Conservation (phyloP, 345 rosid genomes). For the Luvunga scandens region DNA sequence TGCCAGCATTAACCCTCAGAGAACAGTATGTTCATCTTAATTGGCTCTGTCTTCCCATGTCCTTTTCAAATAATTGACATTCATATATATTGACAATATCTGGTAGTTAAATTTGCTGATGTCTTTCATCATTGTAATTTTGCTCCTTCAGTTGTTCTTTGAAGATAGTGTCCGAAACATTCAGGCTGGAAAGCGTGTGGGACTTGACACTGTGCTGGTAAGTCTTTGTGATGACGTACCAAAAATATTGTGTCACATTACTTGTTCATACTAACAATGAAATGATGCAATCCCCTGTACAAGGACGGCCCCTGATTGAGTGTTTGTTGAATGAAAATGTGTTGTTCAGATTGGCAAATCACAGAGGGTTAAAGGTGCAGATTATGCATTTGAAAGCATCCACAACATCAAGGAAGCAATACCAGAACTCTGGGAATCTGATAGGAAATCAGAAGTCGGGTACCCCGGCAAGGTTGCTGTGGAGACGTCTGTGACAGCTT, state of each 20-base stretch:
- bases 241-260: too few relatives aligned
- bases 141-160: slow-evolving; percentile 59
- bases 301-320: not conserved
- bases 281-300: not conserved
- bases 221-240: slow-evolving; percentile 12
- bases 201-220: slow-evolving; percentile 68
- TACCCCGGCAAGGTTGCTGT: slow-evolving; percentile 52
- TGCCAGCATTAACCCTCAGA: slow-evolving; percentile 61
- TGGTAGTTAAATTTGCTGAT: not conserved
- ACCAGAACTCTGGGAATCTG: slow-evolving; percentile 65
- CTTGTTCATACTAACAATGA: not conserved
- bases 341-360: slow-evolving; percentile 63
- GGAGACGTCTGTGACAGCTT: slow-evolving; percentile 84
- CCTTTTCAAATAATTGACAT: not conserved
- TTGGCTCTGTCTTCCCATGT: not conserved
- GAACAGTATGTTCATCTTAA: slow-evolving; percentile 49
- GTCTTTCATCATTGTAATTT: not conserved
- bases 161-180: slow-evolving; percentile 84
- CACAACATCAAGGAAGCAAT: slow-evolving; percentile 70
- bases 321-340: not conserved
- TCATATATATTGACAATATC: too few relatives aligned
- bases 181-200: slow-evolving; percentile 72
- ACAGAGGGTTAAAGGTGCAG: slow-evolving; percentile 61
- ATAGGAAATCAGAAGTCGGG: slow-evolving; percentile 46
- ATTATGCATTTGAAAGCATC: slow-evolving; percentile 73